Conservation (phyloP, 1,284 basidiomycete species). For the Schizopora paradoxa region DNA sequence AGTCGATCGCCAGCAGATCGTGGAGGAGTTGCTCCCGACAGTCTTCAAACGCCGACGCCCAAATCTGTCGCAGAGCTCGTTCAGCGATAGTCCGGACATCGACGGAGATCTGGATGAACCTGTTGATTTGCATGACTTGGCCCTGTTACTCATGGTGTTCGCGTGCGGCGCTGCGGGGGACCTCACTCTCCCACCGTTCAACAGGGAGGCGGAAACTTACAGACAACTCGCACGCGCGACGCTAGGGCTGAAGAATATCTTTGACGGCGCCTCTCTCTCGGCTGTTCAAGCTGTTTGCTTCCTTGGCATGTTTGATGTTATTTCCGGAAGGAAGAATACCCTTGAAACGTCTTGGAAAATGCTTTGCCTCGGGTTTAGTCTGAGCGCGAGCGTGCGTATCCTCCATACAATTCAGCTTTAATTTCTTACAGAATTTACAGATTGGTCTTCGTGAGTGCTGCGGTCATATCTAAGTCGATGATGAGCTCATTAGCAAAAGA, state of each 20-base stretch:
- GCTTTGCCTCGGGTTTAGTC: constrained; percentile 7
- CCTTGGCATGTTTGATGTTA: constrained; percentile 9
- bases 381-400: constrained; percentile 18
- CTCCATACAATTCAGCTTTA: constrained; percentile 3
- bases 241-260: constrained; percentile 14
- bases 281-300: constrained; percentile 17
- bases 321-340: background rate
- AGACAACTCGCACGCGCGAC: constrained; percentile 16
- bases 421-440: constrained; percentile 8
- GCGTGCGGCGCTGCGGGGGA: constrained; percentile 18
- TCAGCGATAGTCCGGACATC: background rate
- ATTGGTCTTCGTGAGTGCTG: constrained; percentile 19
- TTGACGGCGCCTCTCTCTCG: constrained; percentile 16
- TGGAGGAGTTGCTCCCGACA: constrained; percentile 14
- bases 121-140: constrained; percentile 16
- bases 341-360: constrained; percentile 17
- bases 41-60: constrained; percentile 14
- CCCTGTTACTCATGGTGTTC: constrained; percentile 17
- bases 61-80: background rate
- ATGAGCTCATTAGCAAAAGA: constrained; percentile 2
- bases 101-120: background rate
- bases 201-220: constrained; percentile 17
- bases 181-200: constrained; percentile 15
- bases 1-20: constrained; percentile 14
- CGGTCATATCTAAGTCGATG: background rate